Evolutionary conservation across 371 early-diverging fungal species (phyloP).

Genomic region (Mucor indicus): DNA sequence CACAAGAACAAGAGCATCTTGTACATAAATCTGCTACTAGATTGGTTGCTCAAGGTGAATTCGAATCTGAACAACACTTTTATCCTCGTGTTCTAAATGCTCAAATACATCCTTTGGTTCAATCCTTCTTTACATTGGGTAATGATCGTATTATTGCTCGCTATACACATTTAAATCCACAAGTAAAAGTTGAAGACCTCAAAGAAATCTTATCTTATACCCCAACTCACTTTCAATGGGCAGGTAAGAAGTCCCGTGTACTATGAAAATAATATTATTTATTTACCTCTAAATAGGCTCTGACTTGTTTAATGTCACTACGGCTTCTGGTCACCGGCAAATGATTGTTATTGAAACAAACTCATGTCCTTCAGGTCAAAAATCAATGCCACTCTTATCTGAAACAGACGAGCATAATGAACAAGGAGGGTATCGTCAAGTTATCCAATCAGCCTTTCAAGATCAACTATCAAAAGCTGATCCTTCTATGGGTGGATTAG

Average conservation of each 20-base stretch:
- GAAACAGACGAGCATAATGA: constrained; percentile 75
- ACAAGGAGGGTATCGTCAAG: constrained; percentile 76
- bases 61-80: constrained; percentile 86
- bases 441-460: constrained; percentile 76
- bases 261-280: too few species aligned
- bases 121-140: constrained; percentile 84
- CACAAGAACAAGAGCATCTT: background rate
- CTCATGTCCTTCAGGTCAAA: constrained; percentile 94
- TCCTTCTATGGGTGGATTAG: constrained; percentile 73
- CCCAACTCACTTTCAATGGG: constrained; percentile 90
- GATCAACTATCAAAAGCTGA: constrained; percentile 72
- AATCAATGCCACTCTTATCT: constrained; percentile 89
- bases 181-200: constrained; percentile 66
- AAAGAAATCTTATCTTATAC: constrained; percentile 66
- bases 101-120: constrained; percentile 84
- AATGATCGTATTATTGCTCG: constrained; percentile 89
- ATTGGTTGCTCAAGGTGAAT: constrained; percentile 73
- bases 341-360: constrained; percentile 97
- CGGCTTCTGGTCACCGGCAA: constrained; percentile 81
- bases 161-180: constrained; percentile 89
- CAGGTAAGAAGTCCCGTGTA: constrained; percentile 52
- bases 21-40: too few species aligned
- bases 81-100: constrained; percentile 93
- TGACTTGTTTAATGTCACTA: constrained; percentile 91
- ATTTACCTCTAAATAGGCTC: constrained; percentile 40